Percentiles rank a stretch among this genome's conserved stretches.
Conservation (phyloP, 2,329 filamentous ascomycete species). For the Phyllachora maydis region DNA sequence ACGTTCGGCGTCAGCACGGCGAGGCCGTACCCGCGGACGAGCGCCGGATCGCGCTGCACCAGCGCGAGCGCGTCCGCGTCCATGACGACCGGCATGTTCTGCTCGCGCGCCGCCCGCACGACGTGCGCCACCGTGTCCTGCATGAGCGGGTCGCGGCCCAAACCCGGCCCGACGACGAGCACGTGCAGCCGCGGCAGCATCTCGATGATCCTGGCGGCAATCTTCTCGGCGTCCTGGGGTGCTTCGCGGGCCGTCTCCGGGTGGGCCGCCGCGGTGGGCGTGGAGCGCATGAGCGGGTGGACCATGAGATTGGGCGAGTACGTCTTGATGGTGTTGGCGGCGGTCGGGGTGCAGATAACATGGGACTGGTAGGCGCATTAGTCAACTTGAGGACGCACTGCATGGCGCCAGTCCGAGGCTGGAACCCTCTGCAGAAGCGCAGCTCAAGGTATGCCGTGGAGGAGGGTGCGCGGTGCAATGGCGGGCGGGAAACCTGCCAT, state of each 20-base stretch:
- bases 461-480: not conserved
- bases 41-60: conserved; percentile 51
- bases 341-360: conserved; percentile 84
- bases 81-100: conserved; percentile 60
- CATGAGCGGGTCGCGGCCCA: conserved; percentile 80
- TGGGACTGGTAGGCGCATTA: too few species aligned
- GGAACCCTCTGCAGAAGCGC: not conserved
- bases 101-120: conserved; percentile 55
- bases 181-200: conserved; percentile 81
- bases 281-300: conserved; percentile 68
- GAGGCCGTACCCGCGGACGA: conserved; percentile 62
- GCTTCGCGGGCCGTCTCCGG: conserved; percentile 22
- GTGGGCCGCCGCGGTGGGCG: conserved; percentile 13
- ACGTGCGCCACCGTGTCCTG: conserved; percentile 67
- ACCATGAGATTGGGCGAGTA: conserved; percentile 99
- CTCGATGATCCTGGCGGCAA: conserved; percentile 49
- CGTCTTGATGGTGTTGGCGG: conserved; percentile 79
- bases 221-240: conserved; percentile 33
- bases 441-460: not conserved
- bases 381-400: too few species aligned
- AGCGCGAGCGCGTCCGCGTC: conserved; percentile 79
- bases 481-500: conserved; percentile 35
- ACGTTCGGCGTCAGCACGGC: conserved; percentile 91
- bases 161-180: conserved; percentile 77
- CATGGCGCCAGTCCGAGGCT: too few species aligned